Percentiles rank a stretch among this genome's conserved stretches.
These are phyloP conservation scores for Aspergillus hancockii DNA, from an alignment of 495 filamentous ascomycete species.

Conservation along the genomic window DNA sequence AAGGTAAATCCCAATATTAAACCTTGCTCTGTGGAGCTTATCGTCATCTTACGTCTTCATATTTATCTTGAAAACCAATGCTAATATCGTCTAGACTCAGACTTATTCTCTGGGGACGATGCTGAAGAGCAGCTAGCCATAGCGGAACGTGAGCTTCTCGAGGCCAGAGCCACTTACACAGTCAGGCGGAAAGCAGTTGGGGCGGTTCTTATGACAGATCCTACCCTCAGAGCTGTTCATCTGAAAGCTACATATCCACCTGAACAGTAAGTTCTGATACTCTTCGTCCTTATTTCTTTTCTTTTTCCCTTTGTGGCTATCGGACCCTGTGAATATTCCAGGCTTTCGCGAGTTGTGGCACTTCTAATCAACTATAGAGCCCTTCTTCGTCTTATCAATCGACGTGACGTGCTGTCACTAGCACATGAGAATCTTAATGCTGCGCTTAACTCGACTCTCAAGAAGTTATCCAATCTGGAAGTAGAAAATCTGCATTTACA, in stretches of 20 bases:
- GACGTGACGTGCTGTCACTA: conserved; percentile 66
- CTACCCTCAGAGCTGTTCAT: conserved; percentile 75
- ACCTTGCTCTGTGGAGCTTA: neutral
- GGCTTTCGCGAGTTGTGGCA: neutral
- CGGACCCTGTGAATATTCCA: neutral
- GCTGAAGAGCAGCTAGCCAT: conserved; percentile 51
- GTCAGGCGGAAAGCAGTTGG: conserved; percentile 67
- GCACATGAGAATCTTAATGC: conserved; percentile 57
- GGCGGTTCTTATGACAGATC: conserved; percentile 66
- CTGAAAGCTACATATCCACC: conserved; percentile 62
- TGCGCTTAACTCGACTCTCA: conserved; percentile 46
- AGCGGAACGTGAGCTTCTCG: conserved; percentile 65
- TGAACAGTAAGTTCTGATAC: conserved; percentile 57
- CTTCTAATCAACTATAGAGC: conserved; percentile 46
- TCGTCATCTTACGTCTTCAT: neutral
- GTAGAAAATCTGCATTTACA: conserved; percentile 54
- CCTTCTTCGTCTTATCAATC: conserved; percentile 62
- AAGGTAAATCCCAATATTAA: conserved; percentile 39
- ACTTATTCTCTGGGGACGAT: conserved; percentile 41
- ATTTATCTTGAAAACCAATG: conserved; percentile 9
- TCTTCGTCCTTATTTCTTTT: neutral
- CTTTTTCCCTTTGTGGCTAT: neutral
- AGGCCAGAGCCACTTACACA: conserved; percentile 66
- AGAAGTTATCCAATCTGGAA: conserved; percentile 54
- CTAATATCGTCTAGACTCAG: conserved; percentile 25